Evolutionary conservation across 192 early-diverging fungal genomes (phyloP).

Genomic region (Spizellomyces sp.): DNA sequence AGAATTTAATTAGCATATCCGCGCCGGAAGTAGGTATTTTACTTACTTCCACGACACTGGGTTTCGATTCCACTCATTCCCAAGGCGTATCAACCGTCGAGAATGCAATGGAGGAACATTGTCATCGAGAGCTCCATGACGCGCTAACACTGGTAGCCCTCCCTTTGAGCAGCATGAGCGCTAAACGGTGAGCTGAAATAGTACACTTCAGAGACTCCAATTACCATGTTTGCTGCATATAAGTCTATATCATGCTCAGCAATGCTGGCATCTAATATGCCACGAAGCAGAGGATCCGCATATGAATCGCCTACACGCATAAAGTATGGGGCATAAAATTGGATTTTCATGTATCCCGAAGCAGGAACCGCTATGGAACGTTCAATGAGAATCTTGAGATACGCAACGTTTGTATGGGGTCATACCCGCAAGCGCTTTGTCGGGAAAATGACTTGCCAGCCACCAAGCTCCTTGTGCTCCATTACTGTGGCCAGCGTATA

Average conservation of each 20-base stretch:
- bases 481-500: constrained; percentile 75
- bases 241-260: constrained; percentile 76
- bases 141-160: constrained; percentile 64
- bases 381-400: neutral
- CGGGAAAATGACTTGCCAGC: constrained; percentile 69
- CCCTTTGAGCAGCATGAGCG: constrained; percentile 40
- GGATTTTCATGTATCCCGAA: constrained; percentile 73
- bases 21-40: neutral
- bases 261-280: constrained; percentile 70
- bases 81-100: constrained; percentile 60
- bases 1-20: neutral
- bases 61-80: constrained; percentile 64
- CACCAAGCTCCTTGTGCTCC: constrained; percentile 83
- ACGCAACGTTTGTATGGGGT: neutral
- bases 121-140: constrained; percentile 64
- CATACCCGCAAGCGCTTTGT: constrained; percentile 66
- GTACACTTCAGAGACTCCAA: neutral
- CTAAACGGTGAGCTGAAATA: neutral
- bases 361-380: constrained; percentile 59
- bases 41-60: constrained; percentile 49
- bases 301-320: constrained; percentile 63
- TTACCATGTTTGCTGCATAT: constrained; percentile 67
- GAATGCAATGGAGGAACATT: constrained; percentile 77
- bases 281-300: constrained; percentile 65
- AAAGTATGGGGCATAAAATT: constrained; percentile 70